A percentile compares a stretch with the other conserved stretches of the same genome.
These are phyloP conservation scores for Candida neerlandica DNA, from an alignment of 1,139 yeast genomes.

Conservation along the genomic window DNA sequence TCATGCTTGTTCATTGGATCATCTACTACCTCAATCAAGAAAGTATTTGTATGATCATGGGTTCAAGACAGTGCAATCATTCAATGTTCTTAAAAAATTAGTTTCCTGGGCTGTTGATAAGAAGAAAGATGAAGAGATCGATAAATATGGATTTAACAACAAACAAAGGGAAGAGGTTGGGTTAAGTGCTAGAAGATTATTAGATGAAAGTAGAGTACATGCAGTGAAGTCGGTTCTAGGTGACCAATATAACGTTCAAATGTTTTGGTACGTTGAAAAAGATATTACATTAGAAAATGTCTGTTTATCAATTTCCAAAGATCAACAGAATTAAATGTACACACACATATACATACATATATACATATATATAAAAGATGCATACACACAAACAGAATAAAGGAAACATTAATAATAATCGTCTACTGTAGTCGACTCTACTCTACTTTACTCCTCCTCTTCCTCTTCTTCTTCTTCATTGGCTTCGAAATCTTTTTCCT, in stretches of 20 bases:
- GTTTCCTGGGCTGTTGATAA: conserved; percentile 79
- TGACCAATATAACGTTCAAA: conserved; percentile 40
- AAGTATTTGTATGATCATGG: conserved; percentile 39
- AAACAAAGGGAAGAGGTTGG: conserved; percentile 61
- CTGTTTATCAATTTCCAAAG: conserved; percentile 39
- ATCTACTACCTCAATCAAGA: conserved; percentile 54
- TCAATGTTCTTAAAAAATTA: conserved; percentile 58
- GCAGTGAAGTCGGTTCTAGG: conserved; percentile 44
- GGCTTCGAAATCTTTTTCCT: conserved; percentile 17
- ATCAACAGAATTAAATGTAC: not conserved
- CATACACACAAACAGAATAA: no score
- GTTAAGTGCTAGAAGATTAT: conserved; percentile 62
- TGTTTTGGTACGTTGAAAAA: conserved; percentile 61
- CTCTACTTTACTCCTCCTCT: not conserved
- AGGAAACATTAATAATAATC: not conserved
- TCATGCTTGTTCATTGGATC: conserved; percentile 68
- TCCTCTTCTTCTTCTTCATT: conserved; percentile 13
- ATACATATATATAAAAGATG: not conserved
- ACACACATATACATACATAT: not conserved
- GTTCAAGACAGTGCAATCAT: conserved; percentile 39
- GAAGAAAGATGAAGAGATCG: conserved; percentile 32
- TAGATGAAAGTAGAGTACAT: conserved; percentile 56
- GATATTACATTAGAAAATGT: conserved; percentile 72
- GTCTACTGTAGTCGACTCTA: no score
- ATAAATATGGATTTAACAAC: conserved; percentile 43